Percentiles rank a stretch among this genome's conserved stretches.
These are phyloP conservation scores for Umbelopsis isabellina DNA, from an alignment of 192 early-diverging fungal genomes.

Conservation along the genomic window DNA sequence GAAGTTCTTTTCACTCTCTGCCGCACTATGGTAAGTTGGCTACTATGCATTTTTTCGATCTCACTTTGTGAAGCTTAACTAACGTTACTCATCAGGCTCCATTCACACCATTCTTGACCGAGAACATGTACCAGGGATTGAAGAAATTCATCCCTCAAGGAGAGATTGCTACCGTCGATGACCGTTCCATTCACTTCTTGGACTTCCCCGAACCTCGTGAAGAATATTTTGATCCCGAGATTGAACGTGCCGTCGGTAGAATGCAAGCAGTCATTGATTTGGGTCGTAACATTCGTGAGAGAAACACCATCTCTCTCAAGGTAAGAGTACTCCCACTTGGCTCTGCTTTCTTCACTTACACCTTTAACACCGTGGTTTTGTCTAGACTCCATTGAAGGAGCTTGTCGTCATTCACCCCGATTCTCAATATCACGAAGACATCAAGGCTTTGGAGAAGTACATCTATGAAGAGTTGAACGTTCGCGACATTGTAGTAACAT, in stretches of 20 bases:
- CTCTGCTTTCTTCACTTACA: not conserved
- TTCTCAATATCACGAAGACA: conserved; percentile 85
- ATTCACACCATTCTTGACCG: conserved; percentile 96
- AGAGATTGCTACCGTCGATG: conserved; percentile 62
- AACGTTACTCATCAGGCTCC: conserved; percentile 57
- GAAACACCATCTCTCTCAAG: conserved; percentile 91
- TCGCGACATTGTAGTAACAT: conserved; percentile 82
- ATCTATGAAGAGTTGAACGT: conserved; percentile 95
- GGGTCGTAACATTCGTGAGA: conserved; percentile 89
- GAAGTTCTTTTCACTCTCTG: conserved; percentile 94
- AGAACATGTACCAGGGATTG: conserved; percentile 97
- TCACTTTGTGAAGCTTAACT: too few relatives aligned
- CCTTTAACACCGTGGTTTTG: not conserved
- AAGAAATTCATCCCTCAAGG: conserved; percentile 70
- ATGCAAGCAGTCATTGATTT: conserved; percentile 98
- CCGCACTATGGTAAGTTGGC: conserved; percentile 75
- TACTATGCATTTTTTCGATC: conserved; percentile 14
- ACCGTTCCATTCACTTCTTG: conserved; percentile 93
- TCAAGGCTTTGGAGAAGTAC: conserved; percentile 83
- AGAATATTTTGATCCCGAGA: conserved; percentile 95
- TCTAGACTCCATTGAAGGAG: conserved; percentile 84
- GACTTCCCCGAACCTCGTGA: conserved; percentile 89
- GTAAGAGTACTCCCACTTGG: conserved; percentile 22
- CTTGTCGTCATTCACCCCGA: conserved; percentile 90
- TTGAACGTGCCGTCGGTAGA: conserved; percentile 92